Evolutionary conservation across 2,329 filamentous ascomycete genomes (phyloP), one percentile per base, ranked within the genome.

Genomic region (Penicillium sp.): DNA sequence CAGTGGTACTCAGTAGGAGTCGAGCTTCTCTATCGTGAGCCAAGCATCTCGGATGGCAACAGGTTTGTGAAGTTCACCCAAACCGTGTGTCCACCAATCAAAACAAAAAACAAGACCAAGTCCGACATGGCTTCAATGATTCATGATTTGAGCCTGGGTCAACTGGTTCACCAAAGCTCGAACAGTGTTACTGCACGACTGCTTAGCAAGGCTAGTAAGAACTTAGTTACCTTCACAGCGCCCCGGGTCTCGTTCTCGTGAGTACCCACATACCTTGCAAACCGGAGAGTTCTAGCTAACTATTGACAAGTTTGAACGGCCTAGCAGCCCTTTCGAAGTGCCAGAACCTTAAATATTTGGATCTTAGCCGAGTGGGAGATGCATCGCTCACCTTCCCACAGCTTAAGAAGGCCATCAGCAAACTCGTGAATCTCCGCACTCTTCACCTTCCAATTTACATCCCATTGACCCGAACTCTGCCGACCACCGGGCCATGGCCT

Each of bases 251-350:
- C 79, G 4, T 86, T 87, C 62, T 80, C 79, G 75, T 79, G 62
- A 67, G 77, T 70, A 8, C 33, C 23, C 26, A 29, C 2, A 14
- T 27, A 23, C 1, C 8, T 31, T 35, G 26, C 20, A 14, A 12
- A 48, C 1, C 2, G 4, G 18, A 29, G n/a, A 52, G 1, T 18
- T 46, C 5, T 6, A 43, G 11, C 44, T 52, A 52, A 54, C 2
- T 29, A 6, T 31, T 33, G 14, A 12, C 1, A 49, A 77, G 75
- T 2, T 69, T 81, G 49, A 83, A 84, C 57, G 82, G 81, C 64
- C 80, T 85, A 59, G 77, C 82, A 2, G 76, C 81, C 2, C 67
- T 87, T 20, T 77, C 79, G 2, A 86, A 85, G 70, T 85, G 83
- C 67, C 59, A 61, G 6, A 72, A 76, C 0, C 72, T 87, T 4